Evolutionary conservation across 305 asterid genomes (phyloP).

Genomic region (Fraxinus sp.): DNA sequence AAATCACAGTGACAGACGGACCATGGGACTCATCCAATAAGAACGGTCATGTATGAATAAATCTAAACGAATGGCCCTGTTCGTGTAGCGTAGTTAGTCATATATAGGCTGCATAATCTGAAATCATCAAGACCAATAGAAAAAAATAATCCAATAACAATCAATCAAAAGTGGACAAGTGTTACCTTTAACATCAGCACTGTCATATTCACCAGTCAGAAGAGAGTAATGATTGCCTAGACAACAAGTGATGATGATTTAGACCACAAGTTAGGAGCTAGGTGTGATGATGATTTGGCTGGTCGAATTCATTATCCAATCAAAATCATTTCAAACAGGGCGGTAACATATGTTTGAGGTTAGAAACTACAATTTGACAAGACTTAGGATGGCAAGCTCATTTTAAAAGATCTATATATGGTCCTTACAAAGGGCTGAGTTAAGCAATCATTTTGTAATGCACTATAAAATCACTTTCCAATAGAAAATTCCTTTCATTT

Average conservation of each 20-base stretch:
- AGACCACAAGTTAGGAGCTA: background rate
- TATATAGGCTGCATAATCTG: background rate
- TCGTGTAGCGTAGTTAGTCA: no score
- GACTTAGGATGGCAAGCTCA: background rate
- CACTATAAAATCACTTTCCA: background rate
- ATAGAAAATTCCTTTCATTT: background rate
- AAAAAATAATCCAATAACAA: no score
- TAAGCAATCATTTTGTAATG: background rate
- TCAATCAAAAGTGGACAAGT: background rate
- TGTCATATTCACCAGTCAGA: background rate
- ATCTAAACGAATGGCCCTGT: no score
- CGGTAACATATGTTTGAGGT: background rate
- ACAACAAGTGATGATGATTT: background rate
- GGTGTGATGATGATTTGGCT: background rate
- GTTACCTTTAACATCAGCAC: background rate
- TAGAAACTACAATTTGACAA: background rate
- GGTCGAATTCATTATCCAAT: background rate
- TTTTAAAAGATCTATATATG: background rate
- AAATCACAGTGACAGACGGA: background rate
- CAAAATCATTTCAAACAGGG: background rate
- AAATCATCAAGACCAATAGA: no score
- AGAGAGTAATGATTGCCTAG: background rate
- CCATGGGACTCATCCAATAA: background rate
- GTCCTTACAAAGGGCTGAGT: background rate
- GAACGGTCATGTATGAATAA: background rate